These are phyloP conservation scores for Purshia tridentata DNA, from an alignment of 306 rosid genomes.

Conservation along the genomic window DNA sequence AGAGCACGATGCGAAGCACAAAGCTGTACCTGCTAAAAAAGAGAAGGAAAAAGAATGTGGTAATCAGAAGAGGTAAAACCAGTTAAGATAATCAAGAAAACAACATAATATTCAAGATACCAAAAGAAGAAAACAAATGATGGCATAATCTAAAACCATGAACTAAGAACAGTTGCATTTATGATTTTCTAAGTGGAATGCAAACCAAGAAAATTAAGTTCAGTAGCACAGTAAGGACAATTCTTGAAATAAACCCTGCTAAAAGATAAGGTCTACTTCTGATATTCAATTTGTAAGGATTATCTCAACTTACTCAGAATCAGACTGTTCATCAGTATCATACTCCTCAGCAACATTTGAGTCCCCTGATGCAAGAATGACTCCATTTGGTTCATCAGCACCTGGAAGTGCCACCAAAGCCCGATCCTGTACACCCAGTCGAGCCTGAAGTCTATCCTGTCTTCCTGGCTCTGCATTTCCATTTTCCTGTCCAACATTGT, in stretches of 20 bases:
- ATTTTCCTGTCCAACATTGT: slow-evolving; percentile 72
- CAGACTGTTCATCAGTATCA: slow-evolving; percentile 86
- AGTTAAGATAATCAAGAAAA: neutral
- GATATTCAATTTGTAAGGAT: neutral
- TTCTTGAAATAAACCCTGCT: neutral
- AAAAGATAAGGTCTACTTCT: neutral
- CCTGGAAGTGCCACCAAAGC: slow-evolving; percentile 61
- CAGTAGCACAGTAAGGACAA: neutral
- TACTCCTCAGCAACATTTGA: slow-evolving; percentile 55
- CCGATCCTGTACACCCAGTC: slow-evolving; percentile 60
- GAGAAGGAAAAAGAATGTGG: slow-evolving; percentile 7
- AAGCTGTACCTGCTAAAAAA: slow-evolving; percentile 71
- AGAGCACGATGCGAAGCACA: slow-evolving; percentile 82
- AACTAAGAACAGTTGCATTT: neutral
- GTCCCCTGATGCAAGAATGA: slow-evolving; percentile 47
- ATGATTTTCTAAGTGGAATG: neutral
- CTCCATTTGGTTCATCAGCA: slow-evolving; percentile 53
- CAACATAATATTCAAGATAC: neutral
- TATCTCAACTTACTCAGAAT: slow-evolving; percentile 76
- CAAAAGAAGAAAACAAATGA: neutral
- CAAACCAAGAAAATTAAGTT: neutral
- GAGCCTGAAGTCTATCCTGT: slow-evolving; percentile 78
- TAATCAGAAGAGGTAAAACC: slow-evolving; percentile 11
- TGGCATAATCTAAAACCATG: neutral
- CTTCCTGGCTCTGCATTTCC: slow-evolving; percentile 85